Conservation (phyloP, 192 early-diverging fungal genomes). For the Allomyces macrogynus region DNA sequence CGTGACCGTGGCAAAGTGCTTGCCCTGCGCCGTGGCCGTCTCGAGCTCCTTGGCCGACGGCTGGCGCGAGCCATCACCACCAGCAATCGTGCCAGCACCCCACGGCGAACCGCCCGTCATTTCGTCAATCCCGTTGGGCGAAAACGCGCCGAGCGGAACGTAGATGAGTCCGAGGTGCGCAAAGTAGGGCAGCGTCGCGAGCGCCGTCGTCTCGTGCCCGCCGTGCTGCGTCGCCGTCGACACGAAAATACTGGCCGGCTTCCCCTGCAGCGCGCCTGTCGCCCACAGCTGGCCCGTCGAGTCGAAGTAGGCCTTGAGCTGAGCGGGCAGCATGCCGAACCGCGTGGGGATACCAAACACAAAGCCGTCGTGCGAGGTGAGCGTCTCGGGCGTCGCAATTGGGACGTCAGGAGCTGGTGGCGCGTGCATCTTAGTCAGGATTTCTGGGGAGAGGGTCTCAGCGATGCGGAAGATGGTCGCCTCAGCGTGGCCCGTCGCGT, state of each 20-base stretch:
- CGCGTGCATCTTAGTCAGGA: conserved; percentile 51
- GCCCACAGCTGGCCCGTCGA: conserved; percentile 22
- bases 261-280: conserved; percentile 14
- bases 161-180: conserved; percentile 29
- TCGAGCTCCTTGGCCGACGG: too few species aligned
- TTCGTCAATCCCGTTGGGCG: conserved; percentile 15
- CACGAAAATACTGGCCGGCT: conserved; percentile 18
- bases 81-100: too few species aligned
- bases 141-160: conserved; percentile 22
- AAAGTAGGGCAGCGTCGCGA: too few species aligned
- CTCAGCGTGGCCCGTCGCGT: conserved; percentile 11
- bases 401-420: conserved; percentile 6
- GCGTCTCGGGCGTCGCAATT: conserved; percentile 10
- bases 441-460: conserved; percentile 42
- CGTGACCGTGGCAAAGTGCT: too few species aligned
- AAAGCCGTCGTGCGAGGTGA: conserved; percentile 25
- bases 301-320: conserved; percentile 18
- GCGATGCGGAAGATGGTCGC: conserved; percentile 30
- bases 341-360: conserved; percentile 10
- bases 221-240: conserved; percentile 14
- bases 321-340: conserved; percentile 14
- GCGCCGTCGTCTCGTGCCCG: conserved; percentile 28
- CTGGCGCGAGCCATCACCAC: too few species aligned
- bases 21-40: too few species aligned
- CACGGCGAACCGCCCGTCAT: conserved; percentile 28